Percentiles rank a stretch among this genome's conserved stretches.
These are phyloP conservation scores for Leishmania lainsoni DNA, from an alignment of 208 protist genomes.

Conservation along the genomic window DNA sequence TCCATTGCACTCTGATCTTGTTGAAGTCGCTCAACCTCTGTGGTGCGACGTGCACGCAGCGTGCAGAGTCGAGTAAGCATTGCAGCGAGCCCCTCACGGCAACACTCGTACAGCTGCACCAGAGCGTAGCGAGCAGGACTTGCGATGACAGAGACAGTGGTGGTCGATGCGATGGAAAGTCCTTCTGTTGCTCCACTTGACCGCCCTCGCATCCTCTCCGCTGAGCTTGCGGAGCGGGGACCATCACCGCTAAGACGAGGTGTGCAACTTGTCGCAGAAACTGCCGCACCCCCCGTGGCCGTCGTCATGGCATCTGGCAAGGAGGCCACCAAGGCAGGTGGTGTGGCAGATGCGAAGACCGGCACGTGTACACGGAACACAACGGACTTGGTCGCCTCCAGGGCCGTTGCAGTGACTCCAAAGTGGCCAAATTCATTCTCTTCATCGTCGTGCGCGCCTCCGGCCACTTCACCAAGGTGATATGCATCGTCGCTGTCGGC, in stretches of 20 bases:
- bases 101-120: slow-evolving; percentile 47
- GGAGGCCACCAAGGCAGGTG: slow-evolving; percentile 5
- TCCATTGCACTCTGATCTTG: slow-evolving; percentile 34
- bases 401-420: background rate
- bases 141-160: slow-evolving; percentile 32
- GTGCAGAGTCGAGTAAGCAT: slow-evolving; percentile 47
- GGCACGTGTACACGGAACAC: slow-evolving; percentile 28
- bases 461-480: background rate
- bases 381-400: slow-evolving; percentile 10
- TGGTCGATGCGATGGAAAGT: background rate
- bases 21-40: slow-evolving; percentile 38
- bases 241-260: background rate
- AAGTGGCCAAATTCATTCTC: background rate
- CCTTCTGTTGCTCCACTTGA: background rate
- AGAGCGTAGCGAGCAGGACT: slow-evolving; percentile 39
- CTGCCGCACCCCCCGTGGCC: background rate
- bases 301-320: background rate
- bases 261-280: background rate
- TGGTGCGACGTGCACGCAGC: slow-evolving; percentile 38
- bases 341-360: slow-evolving; percentile 15
- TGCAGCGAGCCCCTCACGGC: slow-evolving; percentile 29
- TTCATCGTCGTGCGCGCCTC: background rate
- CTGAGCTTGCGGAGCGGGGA: background rate
- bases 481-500: background rate
- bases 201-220: slow-evolving; percentile 4